A percentile compares a stretch with the other conserved stretches of the same genome.
Evolutionary conservation across 2,329 filamentous ascomycete species (phyloP).

Genomic region (Hypoxylon rubiginosum): DNA sequence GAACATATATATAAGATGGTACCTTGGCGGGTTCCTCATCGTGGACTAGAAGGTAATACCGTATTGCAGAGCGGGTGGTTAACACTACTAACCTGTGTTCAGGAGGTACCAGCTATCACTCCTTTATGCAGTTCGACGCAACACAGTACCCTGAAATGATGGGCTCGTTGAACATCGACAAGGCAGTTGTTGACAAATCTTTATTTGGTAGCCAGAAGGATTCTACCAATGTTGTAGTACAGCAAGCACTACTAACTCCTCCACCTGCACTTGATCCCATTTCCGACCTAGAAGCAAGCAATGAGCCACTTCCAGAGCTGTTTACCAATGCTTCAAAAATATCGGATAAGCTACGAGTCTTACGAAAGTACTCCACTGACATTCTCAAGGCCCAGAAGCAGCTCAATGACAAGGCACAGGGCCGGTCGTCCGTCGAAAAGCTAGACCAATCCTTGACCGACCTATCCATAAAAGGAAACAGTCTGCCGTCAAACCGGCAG

Average conservation of each 20-base stretch:
- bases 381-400: constrained; percentile 35
- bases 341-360: constrained; percentile 63
- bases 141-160: constrained; percentile 66
- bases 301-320: constrained; percentile 55
- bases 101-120: constrained; percentile 67
- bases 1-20: constrained; percentile 72
- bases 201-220: constrained; percentile 69
- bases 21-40: constrained; percentile 71
- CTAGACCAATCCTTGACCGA: constrained; percentile 54
- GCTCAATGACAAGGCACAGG: constrained; percentile 33
- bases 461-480: constrained; percentile 54
- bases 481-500: constrained; percentile 65
- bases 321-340: constrained; percentile 60
- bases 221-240: constrained; percentile 58
- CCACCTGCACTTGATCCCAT: constrained; percentile 53
- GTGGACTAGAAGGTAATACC: constrained; percentile 65
- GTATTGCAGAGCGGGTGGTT: constrained; percentile 7
- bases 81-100: constrained; percentile 46
- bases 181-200: constrained; percentile 66
- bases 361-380: constrained; percentile 57
- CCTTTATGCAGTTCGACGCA: constrained; percentile 71
- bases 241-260: constrained; percentile 56
- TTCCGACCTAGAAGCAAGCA: constrained; percentile 55
- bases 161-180: constrained; percentile 67
- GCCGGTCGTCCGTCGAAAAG: constrained; percentile 37